A percentile compares a stretch with the other conserved stretches of the same genome.
Evolutionary conservation across 176 grass and related monocot species (phyloP).

Genomic region (Eragrostis curvula): DNA sequence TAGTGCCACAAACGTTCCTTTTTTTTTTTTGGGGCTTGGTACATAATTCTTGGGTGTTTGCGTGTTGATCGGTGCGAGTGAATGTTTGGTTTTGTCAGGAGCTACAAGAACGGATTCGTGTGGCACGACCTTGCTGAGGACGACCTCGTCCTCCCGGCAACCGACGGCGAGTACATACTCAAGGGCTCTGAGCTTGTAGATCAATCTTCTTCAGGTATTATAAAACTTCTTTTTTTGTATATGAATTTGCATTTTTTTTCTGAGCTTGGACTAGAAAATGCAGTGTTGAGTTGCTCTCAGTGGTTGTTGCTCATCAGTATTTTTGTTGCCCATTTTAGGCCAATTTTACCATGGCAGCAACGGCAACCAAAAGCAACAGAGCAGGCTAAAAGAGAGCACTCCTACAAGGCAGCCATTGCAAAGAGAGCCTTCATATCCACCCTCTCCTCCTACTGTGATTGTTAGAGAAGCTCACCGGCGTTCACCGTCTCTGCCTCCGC

Average conservation of each 20-base stretch:
- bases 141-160: slow-evolving; percentile 79
- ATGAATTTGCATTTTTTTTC: background rate
- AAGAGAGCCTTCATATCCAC: slow-evolving; percentile 63
- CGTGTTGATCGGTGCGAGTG: background rate
- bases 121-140: slow-evolving; percentile 93
- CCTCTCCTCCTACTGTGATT: slow-evolving; percentile 54
- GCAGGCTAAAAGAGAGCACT: slow-evolving; percentile 42
- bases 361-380: slow-evolving; percentile 60
- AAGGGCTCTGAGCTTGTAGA: slow-evolving; percentile 90
- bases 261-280: slow-evolving; percentile 9
- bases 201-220: slow-evolving; percentile 66
- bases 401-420: slow-evolving; percentile 36
- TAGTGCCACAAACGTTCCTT: slow-evolving; percentile 17
- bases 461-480: slow-evolving; percentile 50
- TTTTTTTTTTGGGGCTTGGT: background rate
- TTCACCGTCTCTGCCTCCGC: slow-evolving; percentile 46
- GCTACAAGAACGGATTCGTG: slow-evolving; percentile 98
- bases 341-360: slow-evolving; percentile 50
- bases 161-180: slow-evolving; percentile 88
- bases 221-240: background rate
- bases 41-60: background rate
- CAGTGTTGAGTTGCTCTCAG: slow-evolving; percentile 3
- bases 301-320: slow-evolving; percentile 14
- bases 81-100: slow-evolving; percentile 46
- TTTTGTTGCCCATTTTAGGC: slow-evolving; percentile 40